Evolutionary conservation across 2,329 filamentous ascomycete genomes (phyloP).

Genomic region (Sporothrix pseudoabietina): DNA sequence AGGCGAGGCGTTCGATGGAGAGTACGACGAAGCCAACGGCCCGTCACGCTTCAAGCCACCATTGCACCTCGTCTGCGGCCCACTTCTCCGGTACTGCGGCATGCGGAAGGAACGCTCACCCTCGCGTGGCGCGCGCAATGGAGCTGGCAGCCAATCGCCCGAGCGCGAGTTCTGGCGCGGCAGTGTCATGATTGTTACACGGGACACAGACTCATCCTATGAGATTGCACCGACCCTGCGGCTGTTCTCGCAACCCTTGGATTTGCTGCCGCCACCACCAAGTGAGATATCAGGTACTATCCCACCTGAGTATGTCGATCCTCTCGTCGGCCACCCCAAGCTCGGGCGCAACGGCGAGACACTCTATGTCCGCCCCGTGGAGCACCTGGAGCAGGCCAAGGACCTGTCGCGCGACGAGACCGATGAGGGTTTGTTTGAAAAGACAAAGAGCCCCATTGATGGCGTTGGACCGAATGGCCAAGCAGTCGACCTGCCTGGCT

Average conservation of each 20-base stretch:
- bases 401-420: slow-evolving; percentile 81
- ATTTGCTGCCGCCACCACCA: slow-evolving; percentile 77
- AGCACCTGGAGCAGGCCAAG: slow-evolving; percentile 74
- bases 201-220: slow-evolving; percentile 81
- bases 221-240: slow-evolving; percentile 75
- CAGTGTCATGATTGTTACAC: slow-evolving; percentile 92
- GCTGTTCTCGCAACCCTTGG: slow-evolving; percentile 83
- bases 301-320: slow-evolving; percentile 82
- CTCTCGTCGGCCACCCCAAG: slow-evolving; percentile 84
- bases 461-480: slow-evolving; percentile 44
- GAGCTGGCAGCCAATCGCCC: slow-evolving; percentile 33
- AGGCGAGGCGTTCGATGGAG: slow-evolving; percentile 66
- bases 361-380: slow-evolving; percentile 85
- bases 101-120: slow-evolving; percentile 65
- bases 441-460: slow-evolving; percentile 58
- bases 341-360: slow-evolving; percentile 82
- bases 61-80: slow-evolving; percentile 86
- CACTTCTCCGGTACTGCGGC: slow-evolving; percentile 85
- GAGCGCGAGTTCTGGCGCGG: slow-evolving; percentile 88
- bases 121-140: slow-evolving; percentile 44
- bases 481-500: slow-evolving; percentile 53
- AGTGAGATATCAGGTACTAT: slow-evolving; percentile 66
- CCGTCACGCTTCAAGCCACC: slow-evolving; percentile 78
- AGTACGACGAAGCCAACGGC: slow-evolving; percentile 64
- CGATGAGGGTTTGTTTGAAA: slow-evolving; percentile 80